A percentile compares a stretch with the other conserved stretches of the same genome.
Conservation (phyloP, 2,329 filamentous ascomycete genomes). For the Penicillium paneum region DNA sequence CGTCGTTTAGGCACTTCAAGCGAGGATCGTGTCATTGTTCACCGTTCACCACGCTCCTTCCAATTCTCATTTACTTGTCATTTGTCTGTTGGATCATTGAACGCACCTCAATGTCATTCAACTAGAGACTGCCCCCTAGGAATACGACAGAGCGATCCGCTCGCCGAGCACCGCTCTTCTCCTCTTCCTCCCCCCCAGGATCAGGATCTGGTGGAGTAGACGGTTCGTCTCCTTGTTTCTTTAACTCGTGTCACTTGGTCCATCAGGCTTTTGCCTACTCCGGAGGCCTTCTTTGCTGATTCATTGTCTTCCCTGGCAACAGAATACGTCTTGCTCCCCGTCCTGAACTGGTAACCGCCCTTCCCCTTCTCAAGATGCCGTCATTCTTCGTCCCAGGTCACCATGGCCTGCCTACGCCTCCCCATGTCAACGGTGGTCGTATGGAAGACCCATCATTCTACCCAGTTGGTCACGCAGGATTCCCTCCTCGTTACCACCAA, state of each 20-base stretch:
- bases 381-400: constrained; percentile 43
- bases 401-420: constrained; percentile 41
- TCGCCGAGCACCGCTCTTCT: constrained; percentile 40
- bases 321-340: constrained; percentile 38
- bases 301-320: constrained; percentile 4
- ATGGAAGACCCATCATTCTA: constrained; percentile 44
- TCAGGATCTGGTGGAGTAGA: constrained; percentile 43
- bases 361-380: constrained; percentile 35
- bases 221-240: constrained; percentile 33
- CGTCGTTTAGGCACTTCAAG: not conserved
- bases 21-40: constrained; percentile 1
- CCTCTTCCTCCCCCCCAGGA: constrained; percentile 29
- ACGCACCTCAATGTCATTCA: constrained; percentile 39
- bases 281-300: constrained; percentile 22
- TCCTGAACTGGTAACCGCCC: constrained; percentile 33
- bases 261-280: constrained; percentile 4
- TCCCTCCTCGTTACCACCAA: constrained; percentile 43
- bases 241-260: constrained; percentile 2
- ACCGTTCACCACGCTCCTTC: constrained; percentile 22
- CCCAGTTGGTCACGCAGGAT: constrained; percentile 37
- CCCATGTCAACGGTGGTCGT: constrained; percentile 38
- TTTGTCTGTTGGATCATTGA: constrained; percentile 25
- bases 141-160: constrained; percentile 37
- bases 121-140: constrained; percentile 35
- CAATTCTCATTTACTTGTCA: constrained; percentile 23